Evolutionary conservation across 1,139 yeast species (phyloP).

Genomic region (Blastobotrys capitulatus): DNA sequence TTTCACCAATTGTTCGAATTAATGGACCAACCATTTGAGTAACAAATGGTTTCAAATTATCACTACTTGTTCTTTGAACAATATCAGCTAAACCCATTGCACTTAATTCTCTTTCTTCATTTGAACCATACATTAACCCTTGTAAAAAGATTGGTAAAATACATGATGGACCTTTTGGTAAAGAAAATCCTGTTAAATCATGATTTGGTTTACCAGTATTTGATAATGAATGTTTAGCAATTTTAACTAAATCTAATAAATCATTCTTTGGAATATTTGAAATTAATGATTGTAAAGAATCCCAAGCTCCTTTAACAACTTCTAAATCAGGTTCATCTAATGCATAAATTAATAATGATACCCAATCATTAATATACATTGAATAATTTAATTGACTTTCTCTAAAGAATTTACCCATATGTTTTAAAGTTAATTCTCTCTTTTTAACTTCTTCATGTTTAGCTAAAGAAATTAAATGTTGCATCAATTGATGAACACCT

Average conservation of each 20-base stretch:
- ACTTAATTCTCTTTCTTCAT: constrained; percentile 76
- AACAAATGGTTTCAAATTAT: constrained; percentile 76
- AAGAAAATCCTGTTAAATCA: constrained; percentile 67
- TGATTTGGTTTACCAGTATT: constrained; percentile 59
- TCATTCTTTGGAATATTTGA: constrained; percentile 56
- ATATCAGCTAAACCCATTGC: constrained; percentile 89
- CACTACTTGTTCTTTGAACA: constrained; percentile 80
- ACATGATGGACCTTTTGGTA: constrained; percentile 86
- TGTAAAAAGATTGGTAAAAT: constrained; percentile 87
- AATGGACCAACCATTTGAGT: constrained; percentile 95
- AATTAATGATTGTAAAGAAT: constrained; percentile 59
- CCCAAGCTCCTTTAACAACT: constrained; percentile 66
- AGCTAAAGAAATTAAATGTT: constrained; percentile 68
- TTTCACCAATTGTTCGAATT: constrained; percentile 96
- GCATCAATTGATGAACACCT: constrained; percentile 81
- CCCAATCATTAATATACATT: constrained; percentile 69
- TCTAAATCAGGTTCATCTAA: constrained; percentile 64
- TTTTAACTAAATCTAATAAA: constrained; percentile 69
- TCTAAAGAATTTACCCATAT: constrained; percentile 67
- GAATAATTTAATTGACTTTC: constrained; percentile 65
- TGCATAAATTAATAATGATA: constrained; percentile 61
- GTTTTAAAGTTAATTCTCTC: constrained; percentile 62
- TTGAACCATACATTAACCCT: constrained; percentile 90
- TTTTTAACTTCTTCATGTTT: constrained; percentile 68
- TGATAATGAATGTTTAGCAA: constrained; percentile 68